Percentiles rank a stretch among this genome's conserved stretches.
Evolutionary conservation across 2,329 filamentous ascomycete genomes (phyloP).

Genomic region (Atkinsonella texensis): DNA sequence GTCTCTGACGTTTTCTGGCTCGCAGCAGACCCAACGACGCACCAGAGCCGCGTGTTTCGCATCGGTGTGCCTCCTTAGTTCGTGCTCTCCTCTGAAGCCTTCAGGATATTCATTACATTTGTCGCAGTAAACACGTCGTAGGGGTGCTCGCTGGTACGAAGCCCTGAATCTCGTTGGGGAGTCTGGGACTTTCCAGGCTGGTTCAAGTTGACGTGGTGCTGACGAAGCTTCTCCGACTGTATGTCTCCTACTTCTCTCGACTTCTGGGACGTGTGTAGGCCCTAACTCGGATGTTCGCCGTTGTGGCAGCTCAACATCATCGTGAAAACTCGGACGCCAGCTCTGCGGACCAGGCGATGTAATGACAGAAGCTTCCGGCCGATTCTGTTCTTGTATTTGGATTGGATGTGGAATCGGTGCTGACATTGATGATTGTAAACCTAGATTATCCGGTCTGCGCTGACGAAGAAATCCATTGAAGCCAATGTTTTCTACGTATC

Average conservation of each 20-base stretch:
- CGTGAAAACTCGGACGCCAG: slow-evolving; percentile 8
- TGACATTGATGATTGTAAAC: slow-evolving; percentile 6
- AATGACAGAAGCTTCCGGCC: slow-evolving; percentile 3
- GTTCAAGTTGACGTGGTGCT: slow-evolving; percentile 25
- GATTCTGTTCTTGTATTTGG: slow-evolving; percentile 5
- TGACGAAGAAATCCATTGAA: slow-evolving; percentile 23
- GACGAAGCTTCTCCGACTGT: slow-evolving; percentile 35
- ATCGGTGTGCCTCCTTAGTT: slow-evolving; percentile 57
- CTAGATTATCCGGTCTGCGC: slow-evolving; percentile 3
- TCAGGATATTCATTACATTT: slow-evolving; percentile 73
- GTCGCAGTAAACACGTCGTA: slow-evolving; percentile 63
- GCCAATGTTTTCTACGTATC: slow-evolving; percentile 23
- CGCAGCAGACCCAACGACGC: slow-evolving; percentile 44
- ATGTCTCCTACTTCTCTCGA: slow-evolving; percentile 24
- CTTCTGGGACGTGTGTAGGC: slow-evolving; percentile 4
- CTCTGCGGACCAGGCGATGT: slow-evolving; percentile 1
- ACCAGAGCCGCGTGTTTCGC: slow-evolving; percentile 44
- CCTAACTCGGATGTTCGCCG: slow-evolving; percentile 7
- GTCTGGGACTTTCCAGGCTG: slow-evolving; percentile 30
- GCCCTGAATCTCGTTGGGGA: slow-evolving; percentile 22
- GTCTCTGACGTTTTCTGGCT: slow-evolving; percentile 29
- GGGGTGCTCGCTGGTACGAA: slow-evolving; percentile 41
- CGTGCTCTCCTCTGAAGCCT: slow-evolving; percentile 84
- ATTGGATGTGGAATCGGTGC: slow-evolving; percentile 5
- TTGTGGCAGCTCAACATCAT: slow-evolving; percentile 7